phyloP scores from a whole-genome alignment of 2,329 filamentous ascomycete species.

The Colletotrichum eleusines region DNA sequence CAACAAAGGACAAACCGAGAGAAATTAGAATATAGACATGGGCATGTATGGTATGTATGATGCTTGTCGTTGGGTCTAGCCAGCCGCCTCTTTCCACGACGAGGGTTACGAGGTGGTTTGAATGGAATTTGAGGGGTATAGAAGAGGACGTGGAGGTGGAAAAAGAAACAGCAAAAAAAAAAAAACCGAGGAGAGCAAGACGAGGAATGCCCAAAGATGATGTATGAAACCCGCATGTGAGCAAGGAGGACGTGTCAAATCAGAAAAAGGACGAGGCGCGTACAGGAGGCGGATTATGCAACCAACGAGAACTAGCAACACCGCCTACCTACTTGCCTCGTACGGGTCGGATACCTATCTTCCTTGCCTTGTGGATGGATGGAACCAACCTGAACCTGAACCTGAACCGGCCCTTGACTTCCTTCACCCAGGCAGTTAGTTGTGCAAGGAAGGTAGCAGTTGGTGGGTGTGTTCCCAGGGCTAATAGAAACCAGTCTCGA shows the following conservation, averaged over 20 bases:
- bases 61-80: background rate
- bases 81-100: too few species aligned
- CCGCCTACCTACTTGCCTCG: constrained; percentile 19
- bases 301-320: constrained; percentile 36
- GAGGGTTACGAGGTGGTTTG: background rate
- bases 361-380: background rate
- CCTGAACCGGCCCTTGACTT: constrained; percentile 2
- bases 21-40: constrained; percentile 20
- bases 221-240: constrained; percentile 29
- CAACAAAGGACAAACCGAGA: constrained; percentile 10
- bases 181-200: background rate
- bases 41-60: background rate
- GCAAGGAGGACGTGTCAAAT: constrained; percentile 34
- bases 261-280: constrained; percentile 29
- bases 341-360: background rate
- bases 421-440: background rate
- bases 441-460: constrained; percentile 25
- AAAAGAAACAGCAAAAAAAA: background rate
- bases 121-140: background rate
- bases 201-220: constrained; percentile 26
- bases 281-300: constrained; percentile 37
- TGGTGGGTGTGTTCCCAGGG: constrained; percentile 12
- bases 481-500: constrained; percentile 5
- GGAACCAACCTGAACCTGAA: constrained; percentile 2
- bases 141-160: constrained; percentile 3